Evolutionary conservation across 1,139 yeast genomes (phyloP), one percentile per base, ranked within the genome.

Genomic region (Geotrichum armillariae): DNA sequence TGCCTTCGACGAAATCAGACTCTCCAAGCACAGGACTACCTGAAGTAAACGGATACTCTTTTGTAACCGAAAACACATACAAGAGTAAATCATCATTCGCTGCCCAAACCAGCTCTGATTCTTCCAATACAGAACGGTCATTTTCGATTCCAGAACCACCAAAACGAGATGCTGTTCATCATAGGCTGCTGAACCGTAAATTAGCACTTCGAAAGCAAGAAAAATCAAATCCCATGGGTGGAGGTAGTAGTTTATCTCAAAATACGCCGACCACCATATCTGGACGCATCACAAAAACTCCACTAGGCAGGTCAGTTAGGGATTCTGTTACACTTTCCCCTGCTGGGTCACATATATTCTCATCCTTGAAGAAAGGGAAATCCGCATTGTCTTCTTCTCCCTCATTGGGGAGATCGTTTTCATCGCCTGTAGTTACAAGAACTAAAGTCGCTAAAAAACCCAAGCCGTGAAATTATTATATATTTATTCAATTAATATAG

Each of bases 41-140:
- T 0, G 42, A 46, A 27, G 57, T 55, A 6, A 49, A 54, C 23
- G 54, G 57, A 1, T 56, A 55, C 34, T 49, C 55, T 3, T 55
- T 56, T 35, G 57, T 57, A 3, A 57, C 59, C 12, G 52, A 51
- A 29, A 48, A 55, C 29, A 53, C 58, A 2, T 55, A 42, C 38
- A 43, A 47, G 16, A 16, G 31, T 23, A n/a, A n/a, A n/a, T n/a
- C n/a, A n/a, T n/a, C n/a, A n/a, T n/a, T n/a, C n/a, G n/a, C n/a
- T n/a, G n/a, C n/a, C n/a, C n/a, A n/a, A n/a, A n/a, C n/a, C n/a
- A n/a, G n/a, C n/a, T 29, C 23, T 2, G 25, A 17, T 17, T 9
- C 27, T 31, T 16, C 40, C n/a, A 18, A 32, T 3, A 16, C 37
- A 12, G 27, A 20, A n/a, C n/a, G n/a, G n/a, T n/a, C n/a, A n/a